Percentiles rank a stretch among this genome's conserved stretches.
Conservation (phyloP, 768 basidiomycete species). For the Panus rudis region DNA sequence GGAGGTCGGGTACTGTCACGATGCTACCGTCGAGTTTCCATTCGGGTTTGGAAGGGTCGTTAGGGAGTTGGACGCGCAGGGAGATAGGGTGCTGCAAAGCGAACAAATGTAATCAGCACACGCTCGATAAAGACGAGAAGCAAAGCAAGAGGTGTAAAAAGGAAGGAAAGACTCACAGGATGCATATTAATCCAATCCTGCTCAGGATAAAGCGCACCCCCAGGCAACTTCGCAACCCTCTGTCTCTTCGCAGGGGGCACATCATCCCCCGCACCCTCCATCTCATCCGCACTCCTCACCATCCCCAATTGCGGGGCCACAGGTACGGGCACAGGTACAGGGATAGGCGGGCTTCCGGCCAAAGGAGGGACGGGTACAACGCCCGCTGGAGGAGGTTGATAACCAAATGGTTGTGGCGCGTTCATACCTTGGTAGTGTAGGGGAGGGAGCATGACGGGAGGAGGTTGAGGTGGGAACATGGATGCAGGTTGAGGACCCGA, state of each 20-base stretch:
- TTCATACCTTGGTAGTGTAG: slow-evolving; percentile 78
- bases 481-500: slow-evolving; percentile 91
- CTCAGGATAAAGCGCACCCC: slow-evolving; percentile 78
- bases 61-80: slow-evolving; percentile 77
- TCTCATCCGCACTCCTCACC: slow-evolving; percentile 75
- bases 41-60: slow-evolving; percentile 77
- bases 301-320: slow-evolving; percentile 54
- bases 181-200: slow-evolving; percentile 89
- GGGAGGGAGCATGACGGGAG: slow-evolving; percentile 78
- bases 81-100: slow-evolving; percentile 70
- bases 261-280: slow-evolving; percentile 54
- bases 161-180: slow-evolving; percentile 56
- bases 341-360: slow-evolving; percentile 57
- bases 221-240: slow-evolving; percentile 78
- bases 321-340: slow-evolving; percentile 17
- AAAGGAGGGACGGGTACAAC: slow-evolving; percentile 17
- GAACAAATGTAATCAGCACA: background rate
- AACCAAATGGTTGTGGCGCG: slow-evolving; percentile 72
- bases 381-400: slow-evolving; percentile 51
- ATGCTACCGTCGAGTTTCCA: slow-evolving; percentile 85
- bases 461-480: slow-evolving; percentile 46
- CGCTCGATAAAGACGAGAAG: background rate
- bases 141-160: background rate
- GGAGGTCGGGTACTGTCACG: slow-evolving; percentile 75
- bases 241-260: slow-evolving; percentile 84